Percentiles rank a stretch among this genome's conserved stretches.
Evolutionary conservation across 176 grass and related monocot genomes (phyloP).

Genomic region (Musa beccarii): DNA sequence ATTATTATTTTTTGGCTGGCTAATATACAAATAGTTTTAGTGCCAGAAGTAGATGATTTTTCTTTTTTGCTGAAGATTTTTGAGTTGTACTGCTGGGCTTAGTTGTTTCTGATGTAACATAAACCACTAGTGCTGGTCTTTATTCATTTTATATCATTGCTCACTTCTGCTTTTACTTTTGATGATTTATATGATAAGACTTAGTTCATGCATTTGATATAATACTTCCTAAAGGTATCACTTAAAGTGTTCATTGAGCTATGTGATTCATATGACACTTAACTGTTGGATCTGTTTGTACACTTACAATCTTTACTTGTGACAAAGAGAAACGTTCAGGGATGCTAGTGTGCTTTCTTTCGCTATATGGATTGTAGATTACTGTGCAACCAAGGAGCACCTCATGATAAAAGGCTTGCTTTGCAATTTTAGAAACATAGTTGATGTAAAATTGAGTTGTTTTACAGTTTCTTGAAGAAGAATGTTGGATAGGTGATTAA

Average conservation of each 20-base stretch:
- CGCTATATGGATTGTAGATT: not conserved
- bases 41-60: not conserved
- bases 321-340: not conserved
- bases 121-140: not conserved
- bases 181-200: not conserved
- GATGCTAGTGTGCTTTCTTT: not conserved
- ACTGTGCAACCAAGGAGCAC: not conserved
- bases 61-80: not conserved
- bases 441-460: no score
- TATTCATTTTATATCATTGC: not conserved
- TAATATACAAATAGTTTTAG: not conserved
- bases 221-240: not conserved
- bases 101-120: not conserved
- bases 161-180: not conserved
- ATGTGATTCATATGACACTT: not conserved
- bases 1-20: not conserved
- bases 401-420: not conserved
- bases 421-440: no score
- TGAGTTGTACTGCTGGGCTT: no score
- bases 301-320: not conserved
- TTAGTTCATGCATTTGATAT: not conserved
- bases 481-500: no score
- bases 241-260: not conserved
- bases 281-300: not conserved
- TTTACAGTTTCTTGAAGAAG: no score